phyloP scores from a whole-genome alignment of 192 early-diverging fungal genomes.

The Backusella morwellensis region DNA sequence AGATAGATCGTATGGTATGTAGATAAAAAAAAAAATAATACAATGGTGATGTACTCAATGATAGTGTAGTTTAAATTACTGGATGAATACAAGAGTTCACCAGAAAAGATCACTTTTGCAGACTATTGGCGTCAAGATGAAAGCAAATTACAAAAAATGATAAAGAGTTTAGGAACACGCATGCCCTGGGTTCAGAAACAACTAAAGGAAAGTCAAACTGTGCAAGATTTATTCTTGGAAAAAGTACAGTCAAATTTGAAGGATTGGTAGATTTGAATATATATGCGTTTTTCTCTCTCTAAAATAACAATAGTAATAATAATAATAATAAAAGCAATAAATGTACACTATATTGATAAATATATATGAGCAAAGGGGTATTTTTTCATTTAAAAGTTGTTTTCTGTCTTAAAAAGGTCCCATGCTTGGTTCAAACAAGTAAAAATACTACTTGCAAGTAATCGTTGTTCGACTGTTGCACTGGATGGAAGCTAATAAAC shows the following conservation, averaged over 20 bases:
- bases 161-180: slow-evolving; percentile 60
- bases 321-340: neutral
- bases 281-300: neutral
- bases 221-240: slow-evolving; percentile 23
- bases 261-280: slow-evolving; percentile 13
- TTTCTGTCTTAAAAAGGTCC: slow-evolving; percentile 89
- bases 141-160: slow-evolving; percentile 67
- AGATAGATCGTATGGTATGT: slow-evolving; percentile 50
- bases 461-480: slow-evolving; percentile 75
- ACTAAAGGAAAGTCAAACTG: neutral
- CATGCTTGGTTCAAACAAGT: slow-evolving; percentile 89
- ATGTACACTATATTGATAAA: neutral
- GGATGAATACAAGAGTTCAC: slow-evolving; percentile 49
- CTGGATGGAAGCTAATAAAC: slow-evolving; percentile 24
- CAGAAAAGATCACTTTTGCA: slow-evolving; percentile 59
- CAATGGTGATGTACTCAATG: neutral
- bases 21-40: neutral
- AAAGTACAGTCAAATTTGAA: slow-evolving; percentile 20
- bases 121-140: slow-evolving; percentile 79
- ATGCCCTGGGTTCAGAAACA: slow-evolving; percentile 70
- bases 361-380: neutral
- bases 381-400: slow-evolving; percentile 31
- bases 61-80: slow-evolving; percentile 50
- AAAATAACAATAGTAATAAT: neutral
- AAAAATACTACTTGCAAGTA: slow-evolving; percentile 91